Base-by-base conservation (phyloP, 1,284 basidiomycete species). In the Tilletia caries region DNA sequence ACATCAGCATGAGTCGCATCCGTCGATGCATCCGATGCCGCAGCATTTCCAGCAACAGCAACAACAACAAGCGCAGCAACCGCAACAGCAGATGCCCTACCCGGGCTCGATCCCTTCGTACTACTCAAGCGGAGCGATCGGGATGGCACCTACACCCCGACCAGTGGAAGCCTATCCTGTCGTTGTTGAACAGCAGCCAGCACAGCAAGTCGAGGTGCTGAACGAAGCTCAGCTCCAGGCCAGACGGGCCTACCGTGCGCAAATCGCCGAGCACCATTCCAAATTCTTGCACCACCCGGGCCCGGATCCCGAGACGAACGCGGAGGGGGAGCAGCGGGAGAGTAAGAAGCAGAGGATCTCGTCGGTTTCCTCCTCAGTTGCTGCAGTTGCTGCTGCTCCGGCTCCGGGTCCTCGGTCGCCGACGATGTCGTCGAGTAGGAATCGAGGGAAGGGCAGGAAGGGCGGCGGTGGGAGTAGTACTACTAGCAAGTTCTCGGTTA, bases 191-290 rank as follows among this genome's bases (percentile, higher is more conserved):
- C n/a, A 48, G 62, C 58, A 50, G 48, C 48, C 4, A 18, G 5
- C 8, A 20, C 48, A 50, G 25, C n/a, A 50, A 15, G 37, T 15
- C 10, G 37, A 23, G 32, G n/a, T 2, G 58, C 3, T 23, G n/a
- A 29, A 33, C 3, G 13, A 62, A 5, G 58, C 58, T 1, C 58
- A 62, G 32, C 12, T 20, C 48, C 48, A 50, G 20, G 48, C 48
- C 13, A 18, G 8, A 3, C 12, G 23, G 29, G 58, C 32, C 32
- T 73, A 73, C 32, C 67, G 71, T 33, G 54, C 71, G 2, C 54
- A 64, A 15, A 73, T 73, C 29, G 67, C 70, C 15, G 71, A 67
- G 33, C 71, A 73, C 46, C 71, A 73, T 67, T 29, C 52, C 66
- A 29, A 34, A 29, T 65, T 34, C 34, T 34, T 68, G 20, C 23